These are phyloP conservation scores for Cyclotella sp. DNA, from an alignment of 108 stramenopile species.

Conservation along the genomic window DNA sequence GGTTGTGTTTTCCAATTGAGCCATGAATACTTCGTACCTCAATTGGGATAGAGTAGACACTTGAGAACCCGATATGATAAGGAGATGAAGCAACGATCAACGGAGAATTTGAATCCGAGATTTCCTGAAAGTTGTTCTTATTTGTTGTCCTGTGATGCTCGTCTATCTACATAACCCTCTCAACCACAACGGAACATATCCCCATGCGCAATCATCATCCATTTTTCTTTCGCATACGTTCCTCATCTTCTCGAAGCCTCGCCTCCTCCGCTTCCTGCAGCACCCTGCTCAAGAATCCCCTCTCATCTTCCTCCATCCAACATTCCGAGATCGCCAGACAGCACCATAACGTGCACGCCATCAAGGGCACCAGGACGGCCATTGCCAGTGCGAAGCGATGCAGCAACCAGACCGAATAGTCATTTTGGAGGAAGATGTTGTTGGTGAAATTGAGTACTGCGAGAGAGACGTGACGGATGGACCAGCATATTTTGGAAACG, in stretches of 20 bases:
- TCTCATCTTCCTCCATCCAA: conserved; percentile 14
- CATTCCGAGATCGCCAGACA: conserved; percentile 23
- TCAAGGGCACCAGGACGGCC: conserved; percentile 13
- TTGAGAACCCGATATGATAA: too few species aligned
- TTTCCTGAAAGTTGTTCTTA: too few species aligned
- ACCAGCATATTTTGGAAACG: conserved; percentile 30
- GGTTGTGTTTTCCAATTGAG: too few species aligned
- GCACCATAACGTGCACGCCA: conserved; percentile 15
- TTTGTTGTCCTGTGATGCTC: too few species aligned
- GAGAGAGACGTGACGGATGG: conserved; percentile 11
- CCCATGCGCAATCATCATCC: conserved; percentile 24
- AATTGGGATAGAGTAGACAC: too few species aligned
- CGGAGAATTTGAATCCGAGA: too few species aligned
- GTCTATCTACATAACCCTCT: background rate
- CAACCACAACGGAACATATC: too few species aligned
- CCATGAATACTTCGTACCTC: too few species aligned
- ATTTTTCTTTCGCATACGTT: conserved; percentile 12
- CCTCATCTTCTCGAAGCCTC: conserved; percentile 11
- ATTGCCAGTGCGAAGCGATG: conserved; percentile 2
- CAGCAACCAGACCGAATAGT: conserved; percentile 13
- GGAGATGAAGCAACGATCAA: too few species aligned
- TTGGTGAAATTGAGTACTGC: conserved; percentile 15
- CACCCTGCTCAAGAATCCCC: conserved; percentile 15
- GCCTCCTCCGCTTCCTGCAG: conserved; percentile 30
- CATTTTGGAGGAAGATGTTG: conserved; percentile 27